Conservation (phyloP, 73 alveolate species). For the Paramecium sonneborni region DNA sequence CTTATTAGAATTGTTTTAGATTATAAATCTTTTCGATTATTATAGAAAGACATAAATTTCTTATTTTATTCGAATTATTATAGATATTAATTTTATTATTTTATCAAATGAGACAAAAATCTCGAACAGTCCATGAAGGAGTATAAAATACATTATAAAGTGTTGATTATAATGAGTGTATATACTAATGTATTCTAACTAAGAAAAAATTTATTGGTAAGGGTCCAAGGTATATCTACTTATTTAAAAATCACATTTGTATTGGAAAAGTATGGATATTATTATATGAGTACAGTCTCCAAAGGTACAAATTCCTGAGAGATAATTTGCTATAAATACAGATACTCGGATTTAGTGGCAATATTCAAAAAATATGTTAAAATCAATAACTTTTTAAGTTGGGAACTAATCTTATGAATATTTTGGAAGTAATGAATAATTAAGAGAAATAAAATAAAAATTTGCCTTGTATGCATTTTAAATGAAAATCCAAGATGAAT, state of each 20-base stretch:
- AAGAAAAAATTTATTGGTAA: constrained; percentile 42
- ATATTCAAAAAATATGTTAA: neutral
- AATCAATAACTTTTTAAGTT: neutral
- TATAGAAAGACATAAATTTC: neutral
- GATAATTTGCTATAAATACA: neutral
- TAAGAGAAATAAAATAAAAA: neutral
- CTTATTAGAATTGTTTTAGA: neutral
- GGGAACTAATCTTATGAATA: neutral
- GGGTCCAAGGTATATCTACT: constrained; percentile 36
- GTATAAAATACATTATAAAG: neutral
- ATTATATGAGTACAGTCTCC: constrained; percentile 1
- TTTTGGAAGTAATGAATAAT: neutral
- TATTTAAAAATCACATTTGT: constrained; percentile 34
- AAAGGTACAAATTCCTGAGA: constrained; percentile 10
- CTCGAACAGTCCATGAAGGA: constrained; percentile 44
- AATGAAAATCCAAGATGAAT: constrained; percentile 39
- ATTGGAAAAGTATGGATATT: constrained; percentile 32
- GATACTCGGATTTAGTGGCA: neutral
- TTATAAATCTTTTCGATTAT: neutral
- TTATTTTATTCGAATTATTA: neutral
- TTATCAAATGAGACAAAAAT: constrained; percentile 16
- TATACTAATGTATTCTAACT: neutral
- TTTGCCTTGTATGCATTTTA: neutral
- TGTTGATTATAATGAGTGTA: neutral
- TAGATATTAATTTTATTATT: neutral